Conservation (phyloP, 1,284 basidiomycete genomes). For the Flammula alnicola region DNA sequence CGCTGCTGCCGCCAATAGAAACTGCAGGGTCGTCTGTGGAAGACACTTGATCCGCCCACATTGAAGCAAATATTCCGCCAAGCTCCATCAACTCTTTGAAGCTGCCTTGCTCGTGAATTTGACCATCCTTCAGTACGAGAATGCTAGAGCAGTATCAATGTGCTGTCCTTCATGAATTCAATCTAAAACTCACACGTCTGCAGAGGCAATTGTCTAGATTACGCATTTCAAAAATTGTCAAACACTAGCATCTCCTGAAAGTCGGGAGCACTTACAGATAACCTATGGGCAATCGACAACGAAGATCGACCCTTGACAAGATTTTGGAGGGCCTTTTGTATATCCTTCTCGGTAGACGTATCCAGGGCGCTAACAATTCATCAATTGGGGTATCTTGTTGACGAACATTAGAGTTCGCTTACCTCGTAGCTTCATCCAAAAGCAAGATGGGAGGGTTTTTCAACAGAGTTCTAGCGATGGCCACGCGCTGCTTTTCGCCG, state of each 20-base stretch:
- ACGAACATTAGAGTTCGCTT: slow-evolving; percentile 13
- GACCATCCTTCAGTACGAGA: slow-evolving; percentile 80
- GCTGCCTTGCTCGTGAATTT: slow-evolving; percentile 78
- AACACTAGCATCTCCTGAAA: slow-evolving; percentile 5
- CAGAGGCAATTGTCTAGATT: slow-evolving; percentile 75
- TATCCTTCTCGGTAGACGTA: slow-evolving; percentile 83
- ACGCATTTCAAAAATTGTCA: slow-evolving; percentile 17
- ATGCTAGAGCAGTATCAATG: slow-evolving; percentile 54
- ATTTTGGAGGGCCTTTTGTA: slow-evolving; percentile 82
- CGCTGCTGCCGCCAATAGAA: slow-evolving; percentile 36
- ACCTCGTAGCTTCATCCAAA: slow-evolving; percentile 84
- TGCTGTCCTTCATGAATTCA: neutral
- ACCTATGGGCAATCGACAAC: slow-evolving; percentile 79
- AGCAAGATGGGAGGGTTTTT: slow-evolving; percentile 87
- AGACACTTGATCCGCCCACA: slow-evolving; percentile 83
- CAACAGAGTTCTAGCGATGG: slow-evolving; percentile 84
- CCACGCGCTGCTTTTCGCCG: slow-evolving; percentile 86
- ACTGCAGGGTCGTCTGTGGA: slow-evolving; percentile 52
- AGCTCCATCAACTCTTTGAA: slow-evolving; percentile 74
- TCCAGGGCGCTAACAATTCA: slow-evolving; percentile 65
- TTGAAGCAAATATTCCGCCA: slow-evolving; percentile 74
- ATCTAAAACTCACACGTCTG: slow-evolving; percentile 61
- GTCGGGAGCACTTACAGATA: slow-evolving; percentile 63
- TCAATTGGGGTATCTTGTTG: neutral
- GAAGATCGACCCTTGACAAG: slow-evolving; percentile 73